These are phyloP conservation scores for Colletotrichum eleusines DNA, from an alignment of 2,329 filamentous ascomycete genomes.

Conservation along the genomic window DNA sequence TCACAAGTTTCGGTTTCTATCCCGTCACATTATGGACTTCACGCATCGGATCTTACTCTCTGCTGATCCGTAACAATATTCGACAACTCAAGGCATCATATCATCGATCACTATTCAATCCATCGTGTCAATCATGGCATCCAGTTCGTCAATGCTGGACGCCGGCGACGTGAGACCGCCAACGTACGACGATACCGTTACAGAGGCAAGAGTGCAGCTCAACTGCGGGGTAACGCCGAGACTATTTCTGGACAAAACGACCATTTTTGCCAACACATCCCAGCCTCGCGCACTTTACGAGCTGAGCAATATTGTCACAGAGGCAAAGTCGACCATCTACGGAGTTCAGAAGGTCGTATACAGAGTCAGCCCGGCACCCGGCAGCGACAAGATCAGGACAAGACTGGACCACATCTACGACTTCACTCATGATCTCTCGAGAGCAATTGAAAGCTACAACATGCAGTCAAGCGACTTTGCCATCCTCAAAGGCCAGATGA, in stretches of 20 bases:
- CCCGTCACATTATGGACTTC: too few species aligned
- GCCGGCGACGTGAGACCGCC: slow-evolving; percentile 23
- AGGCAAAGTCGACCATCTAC: slow-evolving; percentile 43
- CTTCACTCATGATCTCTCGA: slow-evolving; percentile 41
- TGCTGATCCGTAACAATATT: neutral
- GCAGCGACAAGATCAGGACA: slow-evolving; percentile 41
- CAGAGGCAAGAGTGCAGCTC: slow-evolving; percentile 6
- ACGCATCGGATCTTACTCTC: neutral
- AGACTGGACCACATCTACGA: slow-evolving; percentile 49
- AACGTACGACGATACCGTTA: slow-evolving; percentile 28
- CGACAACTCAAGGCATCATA: neutral
- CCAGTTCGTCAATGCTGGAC: slow-evolving; percentile 10
- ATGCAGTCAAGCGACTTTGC: slow-evolving; percentile 22
- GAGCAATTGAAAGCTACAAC: slow-evolving; percentile 1
- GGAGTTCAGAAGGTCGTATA: slow-evolving; percentile 48
- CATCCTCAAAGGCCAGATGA: slow-evolving; percentile 43
- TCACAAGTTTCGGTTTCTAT: too few species aligned
- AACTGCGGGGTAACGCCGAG: slow-evolving; percentile 32
- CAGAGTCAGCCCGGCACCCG: slow-evolving; percentile 35
- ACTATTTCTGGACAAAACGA: slow-evolving; percentile 25
- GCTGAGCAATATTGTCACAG: slow-evolving; percentile 44
- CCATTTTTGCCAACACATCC: slow-evolving; percentile 31
- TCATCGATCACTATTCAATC: too few species aligned
- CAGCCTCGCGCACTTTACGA: slow-evolving; percentile 44
- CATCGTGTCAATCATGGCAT: neutral